Conservation (phyloP, 441 rosid genomes). For the Aquilaria agallochum region DNA sequence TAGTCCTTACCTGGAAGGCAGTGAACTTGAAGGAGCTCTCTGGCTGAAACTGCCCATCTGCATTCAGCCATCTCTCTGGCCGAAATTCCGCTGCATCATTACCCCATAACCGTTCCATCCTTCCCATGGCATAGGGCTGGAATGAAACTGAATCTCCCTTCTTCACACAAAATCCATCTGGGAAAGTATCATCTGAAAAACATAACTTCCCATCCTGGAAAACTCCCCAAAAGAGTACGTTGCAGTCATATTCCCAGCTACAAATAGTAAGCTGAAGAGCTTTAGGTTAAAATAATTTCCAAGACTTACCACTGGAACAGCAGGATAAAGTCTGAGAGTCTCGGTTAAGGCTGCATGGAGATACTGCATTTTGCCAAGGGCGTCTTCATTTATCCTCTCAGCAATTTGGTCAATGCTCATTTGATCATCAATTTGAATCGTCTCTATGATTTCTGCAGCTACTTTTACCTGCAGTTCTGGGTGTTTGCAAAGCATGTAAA, state of each 20-base stretch:
- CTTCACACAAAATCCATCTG: slow-evolving; percentile 36
- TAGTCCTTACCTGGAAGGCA: slow-evolving; percentile 36
- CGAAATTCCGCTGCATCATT: slow-evolving; percentile 34
- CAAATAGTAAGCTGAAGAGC: background rate
- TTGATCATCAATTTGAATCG: slow-evolving; percentile 5
- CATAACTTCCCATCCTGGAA: slow-evolving; percentile 37
- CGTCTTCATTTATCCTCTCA: slow-evolving; percentile 19
- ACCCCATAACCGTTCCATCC: slow-evolving; percentile 43
- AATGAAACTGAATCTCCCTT: slow-evolving; percentile 35
- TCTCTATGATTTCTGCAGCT: slow-evolving; percentile 19
- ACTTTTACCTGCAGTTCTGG: slow-evolving; percentile 26
- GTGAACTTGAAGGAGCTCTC: slow-evolving; percentile 43
- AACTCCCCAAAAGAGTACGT: background rate
- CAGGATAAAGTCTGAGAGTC: slow-evolving; percentile 33
- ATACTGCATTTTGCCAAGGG: slow-evolving; percentile 29
- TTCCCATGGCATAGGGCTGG: slow-evolving; percentile 43
- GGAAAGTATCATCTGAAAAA: slow-evolving; percentile 30
- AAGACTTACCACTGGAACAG: slow-evolving; percentile 25
- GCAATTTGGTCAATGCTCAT: slow-evolving; percentile 17
- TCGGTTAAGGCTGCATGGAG: slow-evolving; percentile 41
- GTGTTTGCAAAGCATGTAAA: slow-evolving; percentile 30
- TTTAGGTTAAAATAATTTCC: background rate
- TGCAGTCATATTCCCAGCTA: background rate
- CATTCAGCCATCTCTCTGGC: slow-evolving; percentile 44
- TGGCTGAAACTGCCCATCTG: slow-evolving; percentile 21